Conservation (phyloP, 106 monocot genomes). For the Dendrobium huoshanense region DNA sequence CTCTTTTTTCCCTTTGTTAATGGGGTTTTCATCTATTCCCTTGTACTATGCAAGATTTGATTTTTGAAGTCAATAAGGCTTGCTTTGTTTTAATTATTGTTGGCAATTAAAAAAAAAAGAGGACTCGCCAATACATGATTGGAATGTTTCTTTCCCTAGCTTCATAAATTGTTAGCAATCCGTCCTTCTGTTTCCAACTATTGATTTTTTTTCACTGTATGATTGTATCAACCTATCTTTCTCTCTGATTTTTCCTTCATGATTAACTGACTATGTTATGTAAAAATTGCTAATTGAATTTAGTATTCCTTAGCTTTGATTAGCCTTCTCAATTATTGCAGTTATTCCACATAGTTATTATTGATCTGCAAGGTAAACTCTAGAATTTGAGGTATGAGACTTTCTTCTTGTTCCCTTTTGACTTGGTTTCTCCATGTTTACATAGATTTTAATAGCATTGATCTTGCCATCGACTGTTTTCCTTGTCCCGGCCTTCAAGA, state of each 20-base stretch:
- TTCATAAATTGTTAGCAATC: too few relatives aligned
- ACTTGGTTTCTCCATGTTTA: not conserved
- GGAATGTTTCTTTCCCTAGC: not conserved
- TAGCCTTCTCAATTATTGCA: not conserved
- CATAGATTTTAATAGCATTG: not conserved
- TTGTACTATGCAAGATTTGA: too few relatives aligned
- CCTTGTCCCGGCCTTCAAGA: not conserved
- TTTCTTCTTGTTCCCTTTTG: not conserved
- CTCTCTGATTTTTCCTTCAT: not conserved
- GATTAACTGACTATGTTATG: not conserved
- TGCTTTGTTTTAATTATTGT: not conserved
- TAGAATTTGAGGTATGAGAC: not conserved
- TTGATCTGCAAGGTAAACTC: not conserved
- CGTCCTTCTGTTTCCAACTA: too few relatives aligned
- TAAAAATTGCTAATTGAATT: not conserved
- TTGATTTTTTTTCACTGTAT: not conserved
- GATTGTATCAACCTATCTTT: not conserved
- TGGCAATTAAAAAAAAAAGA: not conserved
- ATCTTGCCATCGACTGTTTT: not conserved
- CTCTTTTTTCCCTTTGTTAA: not conserved
- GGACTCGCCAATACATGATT: not conserved
- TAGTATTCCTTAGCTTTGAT: too few relatives aligned
- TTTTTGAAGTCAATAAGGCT: too few relatives aligned
- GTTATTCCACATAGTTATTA: not conserved
- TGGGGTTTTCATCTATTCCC: too few relatives aligned